Evolutionary conservation across 2,329 filamentous ascomycete species (phyloP), one percentile per base, ranked within the genome.

Genomic region (Bipolaris cookei): DNA sequence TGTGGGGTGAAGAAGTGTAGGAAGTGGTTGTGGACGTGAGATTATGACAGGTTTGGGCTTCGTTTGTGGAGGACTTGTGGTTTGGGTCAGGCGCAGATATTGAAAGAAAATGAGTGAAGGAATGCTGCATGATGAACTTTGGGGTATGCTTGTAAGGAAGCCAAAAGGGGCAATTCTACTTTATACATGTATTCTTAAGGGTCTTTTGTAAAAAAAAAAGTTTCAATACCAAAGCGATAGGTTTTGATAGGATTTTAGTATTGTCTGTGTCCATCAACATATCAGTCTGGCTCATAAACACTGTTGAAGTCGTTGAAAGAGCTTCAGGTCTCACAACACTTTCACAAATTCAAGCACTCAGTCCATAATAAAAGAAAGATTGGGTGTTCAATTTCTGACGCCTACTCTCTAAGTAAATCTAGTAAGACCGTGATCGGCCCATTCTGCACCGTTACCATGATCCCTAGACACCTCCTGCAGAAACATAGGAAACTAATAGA

Each of bases 1-100:
- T 94, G 90, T 65, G 84, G 86, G 1, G 84, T 87, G 43, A 68
- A 78, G 34, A 87, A 86, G 16, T 94, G 90, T 67, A 81, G 90
- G 38, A 86, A 86, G 1, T 91, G 82, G 71, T 70, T 93, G 38
- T 93, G 90, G 89, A 76, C 72, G 32, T 79, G 44, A 62, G 42
- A 3, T 14, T 16, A 6, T 18, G 42, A 11, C 4, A 1, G 3
- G 14, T 23, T 3, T 1, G 7, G 14, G 39, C 4, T 41, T 41
- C 14, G 0, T 13, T 23, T 11, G 42, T 30, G 8, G 13, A 28
- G n/a, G 23, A 18, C 11, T 2, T 28, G 1, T 3, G 7, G n/a
- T 13, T n/a, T 20, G 8, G 6, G 3, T 18, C 4, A 8, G 23
- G n/a, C 5, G 8, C 4, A 18, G 14, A 28, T 2, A 8, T 20